Percentiles rank a stretch among this genome's conserved stretches.
These are phyloP conservation scores for Fusarium aywerte DNA, from an alignment of 2,329 filamentous ascomycete species.

Conservation along the genomic window DNA sequence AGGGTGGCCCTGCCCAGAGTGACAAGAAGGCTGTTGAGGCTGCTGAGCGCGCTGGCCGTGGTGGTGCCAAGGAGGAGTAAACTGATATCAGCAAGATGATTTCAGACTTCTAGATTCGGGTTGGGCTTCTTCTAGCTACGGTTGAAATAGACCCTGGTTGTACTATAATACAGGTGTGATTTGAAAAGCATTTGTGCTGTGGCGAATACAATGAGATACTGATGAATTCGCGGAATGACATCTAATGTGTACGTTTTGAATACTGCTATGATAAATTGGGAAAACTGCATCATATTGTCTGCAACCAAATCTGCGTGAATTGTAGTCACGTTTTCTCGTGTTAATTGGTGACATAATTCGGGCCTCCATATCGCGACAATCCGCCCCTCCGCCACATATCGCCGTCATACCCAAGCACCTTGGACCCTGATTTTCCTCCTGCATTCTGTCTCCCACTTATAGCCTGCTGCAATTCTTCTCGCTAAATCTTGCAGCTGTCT, in stretches of 20 bases:
- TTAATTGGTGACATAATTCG: conserved; percentile 46
- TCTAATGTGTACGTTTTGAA: neutral
- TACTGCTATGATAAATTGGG: neutral
- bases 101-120: neutral
- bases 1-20: conserved; percentile 80
- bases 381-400: conserved; percentile 46
- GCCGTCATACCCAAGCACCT: conserved; percentile 15
- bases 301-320: neutral
- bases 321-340: conserved; percentile 49
- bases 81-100: conserved; percentile 18
- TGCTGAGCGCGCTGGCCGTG: conserved; percentile 78
- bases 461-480: neutral
- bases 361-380: conserved; percentile 36
- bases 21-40: conserved; percentile 90
- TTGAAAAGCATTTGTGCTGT: conserved; percentile 23
- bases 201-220: neutral
- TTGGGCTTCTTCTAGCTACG: conserved; percentile 14
- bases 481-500: neutral
- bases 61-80: conserved; percentile 79
- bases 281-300: no score
- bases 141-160: conserved; percentile 29
- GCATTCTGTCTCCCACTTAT: neutral
- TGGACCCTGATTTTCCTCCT: neutral
- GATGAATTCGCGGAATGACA: neutral
- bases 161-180: conserved; percentile 32